These are phyloP conservation scores for Ceratobasidium sp. DNA, from an alignment of 1,284 basidiomycete genomes.

Conservation along the genomic window DNA sequence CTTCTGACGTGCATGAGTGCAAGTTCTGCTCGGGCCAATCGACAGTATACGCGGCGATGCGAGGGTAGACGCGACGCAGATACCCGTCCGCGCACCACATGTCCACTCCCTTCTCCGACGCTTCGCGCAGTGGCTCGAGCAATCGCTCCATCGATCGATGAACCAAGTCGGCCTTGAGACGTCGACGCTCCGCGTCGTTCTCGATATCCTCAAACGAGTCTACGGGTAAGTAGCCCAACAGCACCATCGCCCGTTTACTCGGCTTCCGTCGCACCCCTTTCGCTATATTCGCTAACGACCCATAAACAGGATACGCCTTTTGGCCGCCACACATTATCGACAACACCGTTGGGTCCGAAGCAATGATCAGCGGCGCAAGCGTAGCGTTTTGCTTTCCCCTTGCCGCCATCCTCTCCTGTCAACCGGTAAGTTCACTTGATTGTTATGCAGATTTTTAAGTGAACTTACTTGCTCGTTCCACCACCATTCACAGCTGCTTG, in stretches of 20 bases:
- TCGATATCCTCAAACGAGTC: conserved; percentile 7
- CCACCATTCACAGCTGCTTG: background rate
- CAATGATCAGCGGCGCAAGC: background rate
- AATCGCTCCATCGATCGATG: conserved; percentile 3
- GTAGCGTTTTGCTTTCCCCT: background rate
- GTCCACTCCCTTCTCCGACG: background rate
- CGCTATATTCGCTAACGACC: conserved; percentile 32
- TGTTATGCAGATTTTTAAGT: background rate
- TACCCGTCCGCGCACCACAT: conserved; percentile 18
- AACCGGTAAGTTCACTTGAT: background rate
- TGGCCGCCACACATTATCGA: background rate
- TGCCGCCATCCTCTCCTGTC: background rate
- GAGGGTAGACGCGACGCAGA: background rate
- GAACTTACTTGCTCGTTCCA: conserved; percentile 10
- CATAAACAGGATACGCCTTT: conserved; percentile 10
- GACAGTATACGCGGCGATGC: background rate
- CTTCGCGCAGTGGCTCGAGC: background rate
- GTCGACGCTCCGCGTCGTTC: background rate
- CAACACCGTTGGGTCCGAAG: background rate
- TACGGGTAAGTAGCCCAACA: conserved; percentile 41
- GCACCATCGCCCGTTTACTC: conserved; percentile 18
- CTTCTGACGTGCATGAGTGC: background rate
- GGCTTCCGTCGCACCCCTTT: conserved; percentile 24
- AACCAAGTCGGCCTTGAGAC: background rate
- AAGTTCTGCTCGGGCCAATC: conserved; percentile 13